These are phyloP conservation scores for Tolypocladium nubicola DNA, from an alignment of 2,329 filamentous ascomycete species.

Conservation along the genomic window DNA sequence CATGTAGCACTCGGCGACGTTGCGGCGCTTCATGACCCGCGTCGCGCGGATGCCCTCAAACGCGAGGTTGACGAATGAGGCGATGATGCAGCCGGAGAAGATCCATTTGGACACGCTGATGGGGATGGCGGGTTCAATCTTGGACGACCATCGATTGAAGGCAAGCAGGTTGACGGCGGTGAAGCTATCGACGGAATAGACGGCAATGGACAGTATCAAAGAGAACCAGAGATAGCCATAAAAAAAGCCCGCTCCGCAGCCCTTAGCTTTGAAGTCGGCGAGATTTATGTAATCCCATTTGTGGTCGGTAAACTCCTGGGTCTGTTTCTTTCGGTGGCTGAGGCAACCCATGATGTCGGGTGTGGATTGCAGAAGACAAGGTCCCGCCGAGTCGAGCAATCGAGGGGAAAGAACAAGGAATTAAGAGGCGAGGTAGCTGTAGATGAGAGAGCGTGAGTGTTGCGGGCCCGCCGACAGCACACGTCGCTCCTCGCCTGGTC, in stretches of 20 bases:
- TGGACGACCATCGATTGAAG: conserved; percentile 81
- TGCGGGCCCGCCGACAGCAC: conserved; percentile 31
- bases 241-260: conserved; percentile 65
- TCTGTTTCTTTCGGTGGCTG: conserved; percentile 49
- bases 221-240: conserved; percentile 81
- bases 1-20: conserved; percentile 84
- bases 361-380: conserved; percentile 1
- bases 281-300: conserved; percentile 84
- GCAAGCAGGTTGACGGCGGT: conserved; percentile 84
- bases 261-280: conserved; percentile 73
- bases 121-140: conserved; percentile 68
- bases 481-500: conserved; percentile 40
- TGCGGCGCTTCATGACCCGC: conserved; percentile 72
- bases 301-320: conserved; percentile 67
- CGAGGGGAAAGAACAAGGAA: conserved; percentile 3
- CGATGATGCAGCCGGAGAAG: conserved; percentile 83
- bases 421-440: background rate
- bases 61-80: conserved; percentile 72
- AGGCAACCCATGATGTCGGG: conserved; percentile 52
- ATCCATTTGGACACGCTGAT: conserved; percentile 85
- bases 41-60: conserved; percentile 74
- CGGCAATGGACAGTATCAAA: conserved; percentile 65
- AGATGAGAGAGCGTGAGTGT: conserved; percentile 3
- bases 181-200: conserved; percentile 86
- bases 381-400: conserved; percentile 3